A percentile compares a stretch with the other conserved stretches of the same genome.
phyloP scores from a whole-genome alignment of 1,284 basidiomycete genomes.

The Trametes hirsuta region DNA sequence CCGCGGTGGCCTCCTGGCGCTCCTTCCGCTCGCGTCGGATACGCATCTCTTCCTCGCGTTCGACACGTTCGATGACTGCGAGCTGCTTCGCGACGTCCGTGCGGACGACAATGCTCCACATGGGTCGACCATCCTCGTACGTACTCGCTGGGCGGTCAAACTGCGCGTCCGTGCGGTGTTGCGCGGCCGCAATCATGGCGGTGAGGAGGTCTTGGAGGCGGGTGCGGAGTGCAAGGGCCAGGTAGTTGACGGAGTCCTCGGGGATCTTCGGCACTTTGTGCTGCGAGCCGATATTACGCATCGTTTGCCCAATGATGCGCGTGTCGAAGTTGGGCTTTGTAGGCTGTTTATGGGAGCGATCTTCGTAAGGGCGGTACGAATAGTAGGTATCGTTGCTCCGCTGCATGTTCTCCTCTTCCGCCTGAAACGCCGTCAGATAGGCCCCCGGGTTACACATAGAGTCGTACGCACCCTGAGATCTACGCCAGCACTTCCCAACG shows the following conservation, averaged over 20 bases:
- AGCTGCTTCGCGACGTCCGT: conserved; percentile 79
- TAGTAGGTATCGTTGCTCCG: conserved; percentile 63
- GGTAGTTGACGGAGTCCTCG: conserved; percentile 75
- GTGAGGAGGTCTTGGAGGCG: conserved; percentile 74
- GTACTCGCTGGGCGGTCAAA: conserved; percentile 68
- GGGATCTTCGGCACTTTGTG: conserved; percentile 69
- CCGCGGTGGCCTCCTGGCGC: conserved; percentile 67
- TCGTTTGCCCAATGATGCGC: conserved; percentile 58
- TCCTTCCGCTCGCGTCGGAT: conserved; percentile 76
- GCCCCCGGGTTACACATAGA: neutral
- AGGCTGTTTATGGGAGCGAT: conserved; percentile 75
- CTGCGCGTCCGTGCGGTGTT: conserved; percentile 71
- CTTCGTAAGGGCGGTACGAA: conserved; percentile 64
- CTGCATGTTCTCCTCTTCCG: conserved; percentile 79
- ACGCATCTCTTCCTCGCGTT: conserved; percentile 80
- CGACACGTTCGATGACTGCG: conserved; percentile 69
- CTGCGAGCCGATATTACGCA: conserved; percentile 62
- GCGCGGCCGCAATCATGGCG: conserved; percentile 70
- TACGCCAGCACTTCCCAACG: conserved; percentile 80
- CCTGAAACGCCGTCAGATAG: conserved; percentile 44
- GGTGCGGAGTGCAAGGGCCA: conserved; percentile 77
- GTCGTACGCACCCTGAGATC: conserved; percentile 64
- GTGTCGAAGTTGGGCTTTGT: conserved; percentile 65
- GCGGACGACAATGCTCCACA: conserved; percentile 79
- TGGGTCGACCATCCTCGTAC: conserved; percentile 67